Percentiles rank a stretch among this genome's conserved stretches.
These are phyloP conservation scores for Kokia cookei DNA, from an alignment of 441 rosid genomes.

Conservation along the genomic window DNA sequence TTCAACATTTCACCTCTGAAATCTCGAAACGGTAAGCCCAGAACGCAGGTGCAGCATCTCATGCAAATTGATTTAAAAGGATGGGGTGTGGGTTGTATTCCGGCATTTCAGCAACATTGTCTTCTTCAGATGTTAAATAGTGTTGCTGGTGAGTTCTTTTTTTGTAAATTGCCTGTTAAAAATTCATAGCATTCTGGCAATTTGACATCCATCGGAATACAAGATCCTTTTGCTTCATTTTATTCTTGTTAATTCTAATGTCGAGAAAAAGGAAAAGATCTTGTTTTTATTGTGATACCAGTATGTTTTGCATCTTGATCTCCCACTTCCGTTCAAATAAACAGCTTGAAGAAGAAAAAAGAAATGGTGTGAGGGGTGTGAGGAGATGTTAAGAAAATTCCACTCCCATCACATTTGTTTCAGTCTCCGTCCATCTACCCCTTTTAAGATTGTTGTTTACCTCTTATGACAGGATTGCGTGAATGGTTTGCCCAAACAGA, in stretches of 20 bases:
- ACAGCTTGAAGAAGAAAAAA: background rate
- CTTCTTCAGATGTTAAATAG: constrained; percentile 98
- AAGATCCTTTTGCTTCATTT: background rate
- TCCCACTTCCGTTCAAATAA: background rate
- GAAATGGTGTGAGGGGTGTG: background rate
- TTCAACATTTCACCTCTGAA: constrained; percentile 90
- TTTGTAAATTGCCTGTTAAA: constrained; percentile 7
- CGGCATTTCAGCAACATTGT: constrained; percentile 96
- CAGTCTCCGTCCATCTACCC: constrained; percentile 7
- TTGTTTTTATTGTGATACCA: background rate
- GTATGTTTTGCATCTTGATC: background rate
- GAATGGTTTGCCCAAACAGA: constrained; percentile 98
- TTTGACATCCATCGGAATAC: background rate
- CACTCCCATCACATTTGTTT: background rate
- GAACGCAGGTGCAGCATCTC: constrained; percentile 94
- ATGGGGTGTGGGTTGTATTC: constrained; percentile 86
- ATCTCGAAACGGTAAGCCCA: constrained; percentile 75
- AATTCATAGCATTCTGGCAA: background rate
- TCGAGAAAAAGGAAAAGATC: background rate
- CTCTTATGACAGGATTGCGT: constrained; percentile 61
- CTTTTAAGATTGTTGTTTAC: constrained; percentile 3
- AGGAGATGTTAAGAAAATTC: background rate
- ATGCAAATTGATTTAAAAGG: constrained; percentile 99
- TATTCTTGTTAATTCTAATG: background rate
- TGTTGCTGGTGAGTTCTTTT: constrained; percentile 72